Evolutionary conservation across 2,329 filamentous ascomycete genomes (phyloP).

Genomic region (Rhynchosporium agropyri): DNA sequence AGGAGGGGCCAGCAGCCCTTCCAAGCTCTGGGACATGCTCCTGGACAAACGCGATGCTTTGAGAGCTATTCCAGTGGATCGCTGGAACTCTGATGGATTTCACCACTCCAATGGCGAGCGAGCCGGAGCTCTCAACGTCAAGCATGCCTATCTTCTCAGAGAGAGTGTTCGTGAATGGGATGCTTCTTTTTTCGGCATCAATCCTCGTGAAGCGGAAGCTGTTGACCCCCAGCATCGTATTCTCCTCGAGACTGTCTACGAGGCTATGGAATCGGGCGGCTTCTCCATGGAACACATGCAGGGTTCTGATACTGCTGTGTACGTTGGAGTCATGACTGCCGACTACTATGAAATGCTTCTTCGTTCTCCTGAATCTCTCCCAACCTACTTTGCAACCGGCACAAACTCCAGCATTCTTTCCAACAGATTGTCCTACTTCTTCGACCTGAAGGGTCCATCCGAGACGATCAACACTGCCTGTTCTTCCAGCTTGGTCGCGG

Average conservation of each 20-base stretch:
- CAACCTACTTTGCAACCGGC: constrained; percentile 43
- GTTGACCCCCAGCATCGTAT: constrained; percentile 36
- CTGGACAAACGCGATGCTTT: constrained; percentile 48
- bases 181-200: constrained; percentile 43
- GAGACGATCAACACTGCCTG: constrained; percentile 48
- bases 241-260: constrained; percentile 39
- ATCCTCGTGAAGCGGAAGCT: constrained; percentile 33
- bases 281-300: constrained; percentile 24
- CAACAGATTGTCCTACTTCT: constrained; percentile 49
- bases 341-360: constrained; percentile 24
- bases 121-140: constrained; percentile 26
- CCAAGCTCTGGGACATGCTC: constrained; percentile 54
- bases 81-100: constrained; percentile 55
- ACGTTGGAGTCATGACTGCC: constrained; percentile 42
- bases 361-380: constrained; percentile 17
- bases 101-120: constrained; percentile 54
- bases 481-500: constrained; percentile 43
- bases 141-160: constrained; percentile 41
- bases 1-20: constrained; percentile 46
- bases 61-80: constrained; percentile 41
- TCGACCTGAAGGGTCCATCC: constrained; percentile 45
- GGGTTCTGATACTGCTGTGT: constrained; percentile 33
- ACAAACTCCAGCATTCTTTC: constrained; percentile 42
- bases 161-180: constrained; percentile 45
- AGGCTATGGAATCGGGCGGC: constrained; percentile 38